A percentile compares a stretch with the other conserved stretches of the same genome.
phyloP scores from a whole-genome alignment of 371 early-diverging fungal genomes.

The Coemansia sp. region DNA sequence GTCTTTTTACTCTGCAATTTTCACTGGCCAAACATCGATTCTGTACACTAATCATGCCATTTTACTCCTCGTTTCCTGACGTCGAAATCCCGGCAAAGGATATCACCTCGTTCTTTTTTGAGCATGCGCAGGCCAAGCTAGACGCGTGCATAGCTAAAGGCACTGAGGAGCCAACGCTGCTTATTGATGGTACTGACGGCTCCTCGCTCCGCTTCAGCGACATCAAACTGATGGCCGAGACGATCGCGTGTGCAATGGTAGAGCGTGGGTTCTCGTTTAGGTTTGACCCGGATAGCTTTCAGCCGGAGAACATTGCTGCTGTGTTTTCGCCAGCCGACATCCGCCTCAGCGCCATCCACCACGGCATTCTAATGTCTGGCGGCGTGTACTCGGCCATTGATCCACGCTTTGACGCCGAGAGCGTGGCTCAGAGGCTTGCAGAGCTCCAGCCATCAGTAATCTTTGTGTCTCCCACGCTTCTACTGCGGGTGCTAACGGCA shows the following conservation, averaged over 20 bases:
- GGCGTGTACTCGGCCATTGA: conserved; percentile 24
- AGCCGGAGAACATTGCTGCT: conserved; percentile 1
- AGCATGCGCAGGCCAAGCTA: conserved; percentile 12
- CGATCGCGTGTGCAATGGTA: conserved; percentile 10
- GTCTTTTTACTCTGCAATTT: background rate
- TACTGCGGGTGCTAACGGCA: conserved; percentile 10
- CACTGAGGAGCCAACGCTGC: conserved; percentile 10
- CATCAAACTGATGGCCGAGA: conserved; percentile 13
- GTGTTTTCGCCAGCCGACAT: conserved; percentile 19
- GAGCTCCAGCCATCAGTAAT: conserved; percentile 3
- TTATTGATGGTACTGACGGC: conserved; percentile 12
- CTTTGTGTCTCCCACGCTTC: conserved; percentile 24
- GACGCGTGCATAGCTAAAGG: background rate
- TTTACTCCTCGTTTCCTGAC: conserved; percentile 31
- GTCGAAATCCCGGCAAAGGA: conserved; percentile 23
- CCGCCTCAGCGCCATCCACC: conserved; percentile 17
- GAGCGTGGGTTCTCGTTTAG: conserved; percentile 11
- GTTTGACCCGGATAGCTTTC: background rate
- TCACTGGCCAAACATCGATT: background rate
- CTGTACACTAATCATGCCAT: conserved; percentile 14
- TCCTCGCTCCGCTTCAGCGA: conserved; percentile 18
- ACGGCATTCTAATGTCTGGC: conserved; percentile 35
- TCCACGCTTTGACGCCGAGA: background rate
- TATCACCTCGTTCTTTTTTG: conserved; percentile 30
- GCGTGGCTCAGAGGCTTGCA: conserved; percentile 6